Base-by-base conservation (phyloP, 1,284 basidiomycete genomes). In the Ustilago sp. region DNA sequence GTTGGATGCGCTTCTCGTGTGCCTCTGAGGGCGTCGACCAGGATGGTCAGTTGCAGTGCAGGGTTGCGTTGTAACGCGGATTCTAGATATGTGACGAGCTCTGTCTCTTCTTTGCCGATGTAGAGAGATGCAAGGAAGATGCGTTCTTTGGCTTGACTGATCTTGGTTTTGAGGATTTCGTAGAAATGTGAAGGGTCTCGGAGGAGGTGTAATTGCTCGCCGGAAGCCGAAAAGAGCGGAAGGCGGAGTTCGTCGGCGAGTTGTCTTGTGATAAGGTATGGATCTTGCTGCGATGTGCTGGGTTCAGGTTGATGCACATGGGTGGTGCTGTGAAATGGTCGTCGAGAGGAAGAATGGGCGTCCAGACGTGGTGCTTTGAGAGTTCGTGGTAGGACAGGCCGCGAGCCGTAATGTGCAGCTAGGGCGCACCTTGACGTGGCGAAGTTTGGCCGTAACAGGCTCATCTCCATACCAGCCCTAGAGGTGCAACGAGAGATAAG, bases 21-120 rank as follows among this genome's bases (percentile, higher is more conserved):
- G 1, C 94, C 93, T 47, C 96, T 91, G 83, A 98, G 93, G 68
- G 93, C 90, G 87, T 99, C 97, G 68, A 96, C 89, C 43, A 93
- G 89, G 60, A 99, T 88, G 54, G 92, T 88, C 15, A 96, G 87
- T 32, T 90, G 89, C 2, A 99, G 88, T 3, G 88, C 77, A 0
- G 90, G 89, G 67, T 92, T 93, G 2, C 86, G 53, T 9, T 31
- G 23, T 2, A 86, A 67, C 6, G 81, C 76, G 1, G 47, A 39
- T 7, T 68, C 66, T 1, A 85, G 61, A 38, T 66, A 64, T 8
- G 68, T 62, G n/a, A 73, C 47, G 19, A 84, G 73, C 43, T 83
- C 78, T 1, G 55, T 65, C 57, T 84, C 82, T 23, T 82, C 81
- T 51, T 80, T 81, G 11, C 82, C 82, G 36, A 84, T 74, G 53